Evolutionary conservation across 768 basidiomycete species (phyloP).

Genomic region (Russula earlei): DNA sequence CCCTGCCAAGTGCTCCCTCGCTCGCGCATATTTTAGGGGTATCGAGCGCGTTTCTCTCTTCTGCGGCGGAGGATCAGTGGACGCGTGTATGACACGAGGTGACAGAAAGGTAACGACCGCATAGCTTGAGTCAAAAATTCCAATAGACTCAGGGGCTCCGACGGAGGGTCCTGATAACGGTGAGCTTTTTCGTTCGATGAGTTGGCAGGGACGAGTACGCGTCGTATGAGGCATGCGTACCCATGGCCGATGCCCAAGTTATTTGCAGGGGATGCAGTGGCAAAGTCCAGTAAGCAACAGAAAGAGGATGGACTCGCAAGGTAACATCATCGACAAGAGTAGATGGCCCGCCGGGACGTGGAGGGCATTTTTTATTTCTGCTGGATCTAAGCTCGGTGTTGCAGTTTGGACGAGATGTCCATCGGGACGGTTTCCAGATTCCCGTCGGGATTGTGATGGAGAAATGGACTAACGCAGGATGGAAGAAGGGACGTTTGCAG

Average conservation of each 20-base stretch:
- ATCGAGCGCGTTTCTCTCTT: slow-evolving; percentile 23
- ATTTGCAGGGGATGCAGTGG: not conserved
- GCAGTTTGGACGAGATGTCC: slow-evolving; percentile 1
- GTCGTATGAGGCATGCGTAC: not conserved
- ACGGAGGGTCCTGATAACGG: not conserved
- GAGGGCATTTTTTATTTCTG: not conserved
- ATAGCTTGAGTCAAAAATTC: slow-evolving; percentile 21
- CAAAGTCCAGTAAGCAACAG: slow-evolving; percentile 24
- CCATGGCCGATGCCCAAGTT: not conserved
- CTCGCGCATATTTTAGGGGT: slow-evolving; percentile 26
- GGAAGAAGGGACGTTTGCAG: too few relatives aligned
- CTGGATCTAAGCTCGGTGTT: not conserved
- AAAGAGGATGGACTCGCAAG: slow-evolving; percentile 39
- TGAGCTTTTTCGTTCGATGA: not conserved
- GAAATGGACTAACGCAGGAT: too few relatives aligned
- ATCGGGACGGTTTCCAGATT: not conserved
- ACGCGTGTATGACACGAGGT: not conserved
- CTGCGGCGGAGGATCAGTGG: slow-evolving; percentile 15
- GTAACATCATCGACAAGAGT: slow-evolving; percentile 5
- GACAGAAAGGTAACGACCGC: slow-evolving; percentile 17
- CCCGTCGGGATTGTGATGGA: too few relatives aligned
- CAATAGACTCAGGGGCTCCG: not conserved
- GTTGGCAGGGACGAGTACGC: not conserved
- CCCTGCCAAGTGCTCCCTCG: slow-evolving; percentile 25
- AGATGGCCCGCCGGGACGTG: too few relatives aligned